phyloP scores from a whole-genome alignment of 768 basidiomycete species.

The Clitopilus hobsonii region DNA sequence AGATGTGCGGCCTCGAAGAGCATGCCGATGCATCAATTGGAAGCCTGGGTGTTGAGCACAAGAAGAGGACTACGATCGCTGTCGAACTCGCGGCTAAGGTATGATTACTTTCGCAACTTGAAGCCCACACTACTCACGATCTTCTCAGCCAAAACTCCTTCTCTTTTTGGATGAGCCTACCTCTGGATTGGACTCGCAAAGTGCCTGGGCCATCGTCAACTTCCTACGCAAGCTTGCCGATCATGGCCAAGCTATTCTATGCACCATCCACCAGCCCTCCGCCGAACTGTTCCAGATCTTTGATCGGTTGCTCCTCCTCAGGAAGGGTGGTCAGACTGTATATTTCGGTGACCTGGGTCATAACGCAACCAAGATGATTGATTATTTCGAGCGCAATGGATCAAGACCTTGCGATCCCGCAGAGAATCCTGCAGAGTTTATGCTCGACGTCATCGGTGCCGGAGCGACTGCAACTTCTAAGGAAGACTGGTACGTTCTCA shows the following conservation, averaged over 20 bases:
- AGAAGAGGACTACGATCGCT: conserved; percentile 81
- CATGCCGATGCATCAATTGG: conserved; percentile 68
- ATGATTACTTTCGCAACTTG: too few relatives aligned
- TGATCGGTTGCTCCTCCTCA: conserved; percentile 72
- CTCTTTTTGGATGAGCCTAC: conserved; percentile 91
- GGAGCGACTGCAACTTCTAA: conserved; percentile 53
- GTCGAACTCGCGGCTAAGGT: conserved; percentile 88
- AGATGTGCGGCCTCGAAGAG: conserved; percentile 62
- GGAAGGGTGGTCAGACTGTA: conserved; percentile 71
- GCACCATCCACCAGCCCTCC: conserved; percentile 76
- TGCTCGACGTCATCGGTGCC: conserved; percentile 71
- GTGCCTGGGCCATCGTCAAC: conserved; percentile 76
- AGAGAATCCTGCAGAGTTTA: conserved; percentile 73
- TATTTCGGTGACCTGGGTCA: conserved; percentile 72
- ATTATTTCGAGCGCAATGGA: conserved; percentile 76
- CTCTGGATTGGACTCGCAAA: conserved; percentile 82
- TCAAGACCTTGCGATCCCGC: conserved; percentile 53
- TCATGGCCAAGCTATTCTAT: conserved; percentile 85
- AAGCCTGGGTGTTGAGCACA: conserved; percentile 62
- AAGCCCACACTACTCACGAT: background rate
- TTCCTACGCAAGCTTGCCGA: conserved; percentile 76
- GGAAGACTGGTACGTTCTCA: conserved; percentile 49
- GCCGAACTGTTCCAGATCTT: conserved; percentile 83
- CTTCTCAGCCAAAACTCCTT: conserved; percentile 59
- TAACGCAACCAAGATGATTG: conserved; percentile 55